Percentiles rank a stretch among this genome's conserved stretches.
Evolutionary conservation across 768 basidiomycete species (phyloP).

Genomic region (Sporobolomyces pararoseus): DNA sequence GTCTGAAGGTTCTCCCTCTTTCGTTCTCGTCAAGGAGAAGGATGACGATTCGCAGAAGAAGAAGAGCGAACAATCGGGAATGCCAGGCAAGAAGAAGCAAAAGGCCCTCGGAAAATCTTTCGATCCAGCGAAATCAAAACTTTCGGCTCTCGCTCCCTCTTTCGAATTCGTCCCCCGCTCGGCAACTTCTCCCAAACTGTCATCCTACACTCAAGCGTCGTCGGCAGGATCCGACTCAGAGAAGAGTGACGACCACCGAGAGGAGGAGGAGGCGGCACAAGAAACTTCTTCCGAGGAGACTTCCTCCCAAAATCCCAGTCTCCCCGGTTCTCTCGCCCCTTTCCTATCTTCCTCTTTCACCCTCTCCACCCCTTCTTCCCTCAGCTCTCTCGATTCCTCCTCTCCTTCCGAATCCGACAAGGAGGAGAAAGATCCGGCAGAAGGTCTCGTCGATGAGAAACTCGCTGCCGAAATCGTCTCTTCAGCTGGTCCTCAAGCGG

Average conservation of each 20-base stretch:
- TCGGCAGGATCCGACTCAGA: background rate
- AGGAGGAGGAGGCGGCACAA: background rate
- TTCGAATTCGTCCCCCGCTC: constrained; percentile 34
- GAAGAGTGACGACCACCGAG: background rate
- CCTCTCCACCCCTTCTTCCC: background rate
- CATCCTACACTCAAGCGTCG: background rate
- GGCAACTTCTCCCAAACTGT: constrained; percentile 16
- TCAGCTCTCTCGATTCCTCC: background rate
- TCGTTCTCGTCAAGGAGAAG: constrained; percentile 16
- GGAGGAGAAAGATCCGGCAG: background rate
- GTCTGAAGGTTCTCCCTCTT: constrained; percentile 8
- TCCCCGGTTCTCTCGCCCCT: constrained; percentile 11
- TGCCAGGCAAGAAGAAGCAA: constrained; percentile 39
- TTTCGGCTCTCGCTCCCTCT: constrained; percentile 28
- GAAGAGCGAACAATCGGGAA: too few species aligned
- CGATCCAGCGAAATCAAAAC: constrained; percentile 12
- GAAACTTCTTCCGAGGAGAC: background rate
- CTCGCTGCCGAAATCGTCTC: constrained; percentile 18
- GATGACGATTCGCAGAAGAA: constrained; percentile 44
- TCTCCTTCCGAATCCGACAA: background rate
- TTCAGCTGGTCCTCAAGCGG: constrained; percentile 5
- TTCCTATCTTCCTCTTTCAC: constrained; percentile 14
- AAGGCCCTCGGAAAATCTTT: constrained; percentile 45
- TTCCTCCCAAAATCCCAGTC: background rate
- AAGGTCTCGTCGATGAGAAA: background rate